Conservation (phyloP, 192 early-diverging fungal genomes). For the Entomortierella chlamydospora region DNA sequence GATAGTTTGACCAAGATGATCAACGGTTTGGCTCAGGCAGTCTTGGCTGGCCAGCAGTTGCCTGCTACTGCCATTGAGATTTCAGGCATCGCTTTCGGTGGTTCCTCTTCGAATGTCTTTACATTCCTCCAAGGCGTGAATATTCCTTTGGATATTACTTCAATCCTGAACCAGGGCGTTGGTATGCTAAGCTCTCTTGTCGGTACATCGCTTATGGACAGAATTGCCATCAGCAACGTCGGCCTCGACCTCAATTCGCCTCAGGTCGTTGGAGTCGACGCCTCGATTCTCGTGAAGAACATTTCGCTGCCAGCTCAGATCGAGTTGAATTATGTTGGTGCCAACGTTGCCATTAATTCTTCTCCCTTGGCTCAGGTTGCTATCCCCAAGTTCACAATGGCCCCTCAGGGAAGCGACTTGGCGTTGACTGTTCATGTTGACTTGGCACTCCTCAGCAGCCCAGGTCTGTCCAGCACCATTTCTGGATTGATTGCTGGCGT, state of each 20-base stretch:
- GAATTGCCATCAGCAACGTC: slow-evolving; percentile 30
- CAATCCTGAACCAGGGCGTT: slow-evolving; percentile 21
- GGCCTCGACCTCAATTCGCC: slow-evolving; percentile 38
- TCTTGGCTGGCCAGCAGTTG: slow-evolving; percentile 23
- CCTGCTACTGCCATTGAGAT: slow-evolving; percentile 18
- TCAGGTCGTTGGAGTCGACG: slow-evolving; percentile 40
- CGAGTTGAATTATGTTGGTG: slow-evolving; percentile 48
- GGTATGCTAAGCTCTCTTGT: slow-evolving; percentile 8
- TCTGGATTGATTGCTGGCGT: slow-evolving; percentile 15
- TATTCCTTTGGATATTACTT: slow-evolving; percentile 35
- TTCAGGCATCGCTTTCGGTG: slow-evolving; percentile 35
- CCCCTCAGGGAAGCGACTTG: slow-evolving; percentile 34
- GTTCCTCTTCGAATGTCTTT: slow-evolving; percentile 30
- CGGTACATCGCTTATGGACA: slow-evolving; percentile 19
- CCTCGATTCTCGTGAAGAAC: slow-evolving; percentile 36
- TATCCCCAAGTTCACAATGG: slow-evolving; percentile 31
- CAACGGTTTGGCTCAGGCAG: slow-evolving; percentile 11
- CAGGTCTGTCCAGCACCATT: slow-evolving; percentile 9
- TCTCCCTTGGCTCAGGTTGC: slow-evolving; percentile 32
- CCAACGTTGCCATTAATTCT: slow-evolving; percentile 22
- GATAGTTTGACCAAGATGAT: slow-evolving; percentile 24
- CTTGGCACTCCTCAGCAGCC: slow-evolving; percentile 5
- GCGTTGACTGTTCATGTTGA: slow-evolving; percentile 23
- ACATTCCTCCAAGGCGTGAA: slow-evolving; percentile 40
- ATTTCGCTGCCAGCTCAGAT: slow-evolving; percentile 37